phyloP scores from a whole-genome alignment of 805 yeast genomes.

The Ogataea nonfermentans region DNA sequence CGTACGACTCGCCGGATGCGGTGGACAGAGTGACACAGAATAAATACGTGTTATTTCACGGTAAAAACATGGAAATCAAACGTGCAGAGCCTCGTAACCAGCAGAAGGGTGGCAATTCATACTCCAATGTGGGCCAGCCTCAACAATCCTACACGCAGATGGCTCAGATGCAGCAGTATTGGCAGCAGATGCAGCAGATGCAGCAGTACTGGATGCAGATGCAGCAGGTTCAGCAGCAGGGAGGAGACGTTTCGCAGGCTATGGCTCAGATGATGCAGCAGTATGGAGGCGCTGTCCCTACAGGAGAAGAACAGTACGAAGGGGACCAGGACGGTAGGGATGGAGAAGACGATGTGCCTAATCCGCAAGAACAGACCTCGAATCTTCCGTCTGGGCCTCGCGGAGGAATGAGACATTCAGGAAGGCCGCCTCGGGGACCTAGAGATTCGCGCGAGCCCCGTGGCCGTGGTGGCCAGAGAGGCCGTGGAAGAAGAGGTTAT shows the following conservation, averaged over 20 bases:
- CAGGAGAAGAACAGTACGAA: constrained; percentile 10
- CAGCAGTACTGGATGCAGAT: constrained; percentile 37
- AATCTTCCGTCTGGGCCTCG: constrained; percentile 37
- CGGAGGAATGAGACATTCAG: constrained; percentile 24
- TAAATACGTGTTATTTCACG: constrained; percentile 79
- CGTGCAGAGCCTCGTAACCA: constrained; percentile 81
- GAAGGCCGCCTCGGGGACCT: constrained; percentile 17
- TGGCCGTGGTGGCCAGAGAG: constrained; percentile 7
- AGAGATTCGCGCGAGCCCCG: constrained; percentile 20
- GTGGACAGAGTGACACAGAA: constrained; percentile 85
- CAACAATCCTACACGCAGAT: constrained; percentile 31
- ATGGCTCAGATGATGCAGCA: constrained; percentile 19
- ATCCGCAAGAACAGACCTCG: constrained; percentile 34
- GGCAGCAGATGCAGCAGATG: constrained; percentile 62
- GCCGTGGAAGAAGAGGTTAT: constrained; percentile 20
- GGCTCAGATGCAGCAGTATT: constrained; percentile 48
- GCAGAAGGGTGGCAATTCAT: constrained; percentile 44
- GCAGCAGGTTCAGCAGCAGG: constrained; percentile 34
- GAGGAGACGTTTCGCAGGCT: constrained; percentile 12
- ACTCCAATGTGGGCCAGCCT: constrained; percentile 32
- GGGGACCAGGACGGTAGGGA: constrained; percentile 15
- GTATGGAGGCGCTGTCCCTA: constrained; percentile 9
- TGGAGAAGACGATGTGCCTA: constrained; percentile 35
- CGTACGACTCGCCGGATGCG: constrained; percentile 92
- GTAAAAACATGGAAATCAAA: constrained; percentile 80